A percentile compares a stretch with the other conserved stretches of the same genome.
Evolutionary conservation across 805 yeast genomes (phyloP).

Genomic region (Wickerhamomyces sydowiorum): DNA sequence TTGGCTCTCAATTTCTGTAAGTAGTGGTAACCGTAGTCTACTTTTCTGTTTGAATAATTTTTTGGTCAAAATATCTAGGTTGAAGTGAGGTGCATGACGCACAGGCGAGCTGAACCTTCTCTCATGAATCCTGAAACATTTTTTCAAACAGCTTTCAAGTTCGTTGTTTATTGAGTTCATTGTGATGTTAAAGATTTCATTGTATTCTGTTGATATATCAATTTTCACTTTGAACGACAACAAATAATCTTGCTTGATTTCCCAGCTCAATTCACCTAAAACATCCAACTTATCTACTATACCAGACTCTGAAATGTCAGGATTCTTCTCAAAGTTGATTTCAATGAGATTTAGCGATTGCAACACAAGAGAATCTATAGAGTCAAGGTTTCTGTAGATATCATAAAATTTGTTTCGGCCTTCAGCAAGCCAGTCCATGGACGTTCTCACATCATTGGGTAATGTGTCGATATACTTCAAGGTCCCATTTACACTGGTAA

Average conservation of each 20-base stretch:
- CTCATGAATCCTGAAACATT: slow-evolving; percentile 32
- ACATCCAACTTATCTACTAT: slow-evolving; percentile 25
- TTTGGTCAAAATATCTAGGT: slow-evolving; percentile 27
- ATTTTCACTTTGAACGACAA: slow-evolving; percentile 26
- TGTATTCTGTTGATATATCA: slow-evolving; percentile 36
- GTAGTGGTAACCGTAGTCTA: slow-evolving; percentile 33
- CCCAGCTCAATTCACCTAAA: slow-evolving; percentile 24
- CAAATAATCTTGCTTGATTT: slow-evolving; percentile 23
- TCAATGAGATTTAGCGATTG: slow-evolving; percentile 32
- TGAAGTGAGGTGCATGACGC: slow-evolving; percentile 32
- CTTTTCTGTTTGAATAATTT: slow-evolving; percentile 24
- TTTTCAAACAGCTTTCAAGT: slow-evolving; percentile 29
- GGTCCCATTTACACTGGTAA: slow-evolving; percentile 11
- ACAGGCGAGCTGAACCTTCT: slow-evolving; percentile 34
- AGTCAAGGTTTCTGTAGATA: slow-evolving; percentile 25
- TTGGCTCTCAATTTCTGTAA: slow-evolving; percentile 31
- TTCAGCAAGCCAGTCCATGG: slow-evolving; percentile 28
- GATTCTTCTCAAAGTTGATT: slow-evolving; percentile 15
- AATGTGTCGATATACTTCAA: slow-evolving; percentile 4
- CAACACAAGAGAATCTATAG: slow-evolving; percentile 29
- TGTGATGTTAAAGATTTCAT: slow-evolving; percentile 35
- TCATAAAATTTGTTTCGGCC: slow-evolving; percentile 27
- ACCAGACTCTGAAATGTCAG: slow-evolving; percentile 21
- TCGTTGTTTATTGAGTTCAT: slow-evolving; percentile 37
- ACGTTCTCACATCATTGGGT: not conserved